Evolutionary conservation across 2,329 filamentous ascomycete species (phyloP), one percentile per base, ranked within the genome.

Genomic region (Claviceps sp.): DNA sequence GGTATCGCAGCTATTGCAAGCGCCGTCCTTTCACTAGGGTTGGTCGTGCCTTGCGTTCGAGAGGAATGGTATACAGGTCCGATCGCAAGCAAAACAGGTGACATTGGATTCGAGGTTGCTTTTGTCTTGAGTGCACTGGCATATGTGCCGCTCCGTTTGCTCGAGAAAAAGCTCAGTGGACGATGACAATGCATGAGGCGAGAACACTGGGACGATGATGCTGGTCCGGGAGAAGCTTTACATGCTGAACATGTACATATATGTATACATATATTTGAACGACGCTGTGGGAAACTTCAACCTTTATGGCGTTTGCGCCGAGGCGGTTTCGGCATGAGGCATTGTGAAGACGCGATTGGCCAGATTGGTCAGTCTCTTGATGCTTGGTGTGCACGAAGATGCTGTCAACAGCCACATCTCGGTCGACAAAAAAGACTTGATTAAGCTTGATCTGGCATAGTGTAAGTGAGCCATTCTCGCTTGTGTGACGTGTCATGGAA

Each of bases 101-200:
- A 85, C 56, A 77, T 85, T 61, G 82, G 81, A 0, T 83, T 85
- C 53, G 81, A 85, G 67, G 65, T 81, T 62, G 80, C 80, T 0
- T 76, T 84, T 59, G 70, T 71, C 30, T 61, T 78, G 52, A 75
- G 73, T 13, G 70, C 63, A 1, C 11, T 77, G 37, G 62, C 69
- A 26, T 79, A 77, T 51, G 48, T 75, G 1, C 73, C 74, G 3
- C 61, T 78, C 13, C 65, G 75, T 6, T 70, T 65, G 59, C 48
- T 70, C 0, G 76, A 78, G 64, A 72, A 67, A 55, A 65, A 64
- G 47, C 44, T 63, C 38, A 47, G 47, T 17, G 39, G 52, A 17
- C 52, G 52, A 34, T 53, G 45, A 45, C 6, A 30, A 16, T 13
- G n/a, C 41, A 30, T 48, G 44, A n/a, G 49, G 22, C 50, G 54